phyloP scores from a whole-genome alignment of 129 eudicot genomes.

The Artemisia annua region DNA sequence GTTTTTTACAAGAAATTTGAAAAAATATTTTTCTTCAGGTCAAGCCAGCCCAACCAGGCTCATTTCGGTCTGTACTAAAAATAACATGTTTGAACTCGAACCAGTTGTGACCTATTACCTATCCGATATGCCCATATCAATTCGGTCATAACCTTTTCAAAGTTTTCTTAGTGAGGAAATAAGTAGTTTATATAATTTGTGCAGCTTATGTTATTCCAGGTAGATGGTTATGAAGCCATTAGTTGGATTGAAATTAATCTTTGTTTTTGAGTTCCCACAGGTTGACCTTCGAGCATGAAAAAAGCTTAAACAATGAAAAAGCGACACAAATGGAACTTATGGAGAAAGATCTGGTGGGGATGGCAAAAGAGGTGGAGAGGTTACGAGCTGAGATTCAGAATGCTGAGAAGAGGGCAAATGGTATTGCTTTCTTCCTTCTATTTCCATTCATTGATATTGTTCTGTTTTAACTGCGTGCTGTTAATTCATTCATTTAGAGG shows the following conservation, averaged over 20 bases:
- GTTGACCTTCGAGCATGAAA: slow-evolving; percentile 66
- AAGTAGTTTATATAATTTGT: not conserved
- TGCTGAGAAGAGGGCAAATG: slow-evolving; percentile 63
- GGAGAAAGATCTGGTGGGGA: slow-evolving; percentile 66
- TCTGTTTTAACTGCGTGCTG: not conserved
- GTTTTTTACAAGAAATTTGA: not conserved
- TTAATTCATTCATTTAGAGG: not conserved
- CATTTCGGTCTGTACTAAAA: not conserved
- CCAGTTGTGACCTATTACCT: no score
- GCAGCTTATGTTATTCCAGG: not conserved
- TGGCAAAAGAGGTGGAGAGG: slow-evolving; percentile 66
- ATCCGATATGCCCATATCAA: not conserved
- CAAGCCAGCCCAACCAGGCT: not conserved
- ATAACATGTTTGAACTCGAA: no score
- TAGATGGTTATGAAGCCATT: not conserved
- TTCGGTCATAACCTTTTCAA: no score
- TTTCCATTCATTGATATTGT: not conserved
- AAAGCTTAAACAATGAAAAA: slow-evolving; percentile 58
- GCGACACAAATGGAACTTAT: slow-evolving; percentile 61
- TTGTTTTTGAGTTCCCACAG: slow-evolving; percentile 34
- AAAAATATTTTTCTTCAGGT: not conserved
- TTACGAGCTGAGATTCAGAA: slow-evolving; percentile 58
- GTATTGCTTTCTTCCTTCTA: slow-evolving; percentile 38
- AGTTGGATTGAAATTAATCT: slow-evolving; percentile 8
- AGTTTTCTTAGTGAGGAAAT: not conserved